Conservation (phyloP, 2,329 filamentous ascomycete species). For the Zarea fungicola region DNA sequence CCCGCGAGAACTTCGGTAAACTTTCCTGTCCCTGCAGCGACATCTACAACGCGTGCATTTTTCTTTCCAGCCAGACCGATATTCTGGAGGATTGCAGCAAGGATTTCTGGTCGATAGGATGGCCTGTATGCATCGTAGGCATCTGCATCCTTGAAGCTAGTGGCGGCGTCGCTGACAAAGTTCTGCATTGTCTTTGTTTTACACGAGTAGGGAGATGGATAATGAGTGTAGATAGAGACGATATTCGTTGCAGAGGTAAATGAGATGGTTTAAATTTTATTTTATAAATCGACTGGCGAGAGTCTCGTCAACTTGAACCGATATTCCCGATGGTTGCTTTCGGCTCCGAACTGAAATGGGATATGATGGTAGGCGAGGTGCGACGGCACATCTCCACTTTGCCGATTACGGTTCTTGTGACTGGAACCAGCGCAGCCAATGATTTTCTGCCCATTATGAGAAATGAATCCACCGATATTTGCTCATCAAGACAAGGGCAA, state of each 20-base stretch:
- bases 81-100: conserved; percentile 51
- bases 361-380: neutral
- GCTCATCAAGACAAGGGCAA: neutral
- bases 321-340: neutral
- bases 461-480: neutral
- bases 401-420: too few species aligned
- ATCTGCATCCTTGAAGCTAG: conserved; percentile 61
- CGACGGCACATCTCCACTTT: neutral
- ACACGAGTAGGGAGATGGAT: neutral
- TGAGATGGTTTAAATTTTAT: too few species aligned
- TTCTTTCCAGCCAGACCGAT: conserved; percentile 44
- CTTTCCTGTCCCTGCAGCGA: conserved; percentile 66
- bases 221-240: too few species aligned
- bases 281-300: too few species aligned
- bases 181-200: conserved; percentile 18
- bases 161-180: conserved; percentile 47
- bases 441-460: neutral
- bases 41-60: conserved; percentile 52
- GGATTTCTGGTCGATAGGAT: conserved; percentile 55
- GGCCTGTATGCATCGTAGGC: conserved; percentile 65
- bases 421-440: conserved; percentile 4
- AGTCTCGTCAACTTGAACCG: neutral
- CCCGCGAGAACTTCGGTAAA: conserved; percentile 59
- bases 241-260: neutral
- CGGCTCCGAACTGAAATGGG: neutral